phyloP scores from a whole-genome alignment of 306 rosid genomes.

The Gastrolobium villosum region DNA sequence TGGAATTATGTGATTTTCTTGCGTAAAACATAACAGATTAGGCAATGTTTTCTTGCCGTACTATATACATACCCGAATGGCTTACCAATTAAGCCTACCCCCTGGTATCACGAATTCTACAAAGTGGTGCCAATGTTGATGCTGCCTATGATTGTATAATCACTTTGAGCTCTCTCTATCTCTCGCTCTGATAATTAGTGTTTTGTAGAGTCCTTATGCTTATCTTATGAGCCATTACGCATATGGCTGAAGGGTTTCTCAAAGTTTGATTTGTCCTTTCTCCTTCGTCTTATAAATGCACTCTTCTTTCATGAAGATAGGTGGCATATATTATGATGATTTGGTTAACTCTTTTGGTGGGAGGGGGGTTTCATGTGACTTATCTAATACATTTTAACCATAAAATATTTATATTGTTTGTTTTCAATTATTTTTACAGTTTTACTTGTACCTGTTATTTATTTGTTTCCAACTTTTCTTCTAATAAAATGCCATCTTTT shows the following conservation, averaged over 20 bases:
- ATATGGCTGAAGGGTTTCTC: background rate
- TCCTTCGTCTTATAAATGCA: conserved; percentile 8
- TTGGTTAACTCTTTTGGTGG: background rate
- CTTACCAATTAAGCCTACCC: background rate
- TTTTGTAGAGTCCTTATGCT: conserved; percentile 6
- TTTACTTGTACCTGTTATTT: background rate
- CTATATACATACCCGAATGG: background rate
- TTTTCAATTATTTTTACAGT: conserved; percentile 20
- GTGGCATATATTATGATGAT: conserved; percentile 1
- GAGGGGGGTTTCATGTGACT: background rate
- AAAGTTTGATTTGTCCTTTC: background rate
- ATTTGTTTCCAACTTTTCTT: conserved; percentile 28
- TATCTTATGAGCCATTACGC: background rate
- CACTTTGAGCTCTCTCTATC: conserved; percentile 18
- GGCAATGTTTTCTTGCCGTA: background rate
- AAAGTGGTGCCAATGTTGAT: background rate
- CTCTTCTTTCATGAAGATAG: background rate
- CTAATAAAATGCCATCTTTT: conserved; percentile 17
- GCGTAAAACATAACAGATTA: background rate
- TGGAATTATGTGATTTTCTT: background rate
- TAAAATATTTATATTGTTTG: background rate
- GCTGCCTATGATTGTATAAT: conserved; percentile 4
- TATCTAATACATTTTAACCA: conserved; percentile 10
- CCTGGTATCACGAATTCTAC: background rate
- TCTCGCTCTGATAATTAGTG: conserved; percentile 4